Base-by-base conservation (phyloP, 495 filamentous ascomycete genomes). In the Friedmanniomyces endolithicus region DNA sequence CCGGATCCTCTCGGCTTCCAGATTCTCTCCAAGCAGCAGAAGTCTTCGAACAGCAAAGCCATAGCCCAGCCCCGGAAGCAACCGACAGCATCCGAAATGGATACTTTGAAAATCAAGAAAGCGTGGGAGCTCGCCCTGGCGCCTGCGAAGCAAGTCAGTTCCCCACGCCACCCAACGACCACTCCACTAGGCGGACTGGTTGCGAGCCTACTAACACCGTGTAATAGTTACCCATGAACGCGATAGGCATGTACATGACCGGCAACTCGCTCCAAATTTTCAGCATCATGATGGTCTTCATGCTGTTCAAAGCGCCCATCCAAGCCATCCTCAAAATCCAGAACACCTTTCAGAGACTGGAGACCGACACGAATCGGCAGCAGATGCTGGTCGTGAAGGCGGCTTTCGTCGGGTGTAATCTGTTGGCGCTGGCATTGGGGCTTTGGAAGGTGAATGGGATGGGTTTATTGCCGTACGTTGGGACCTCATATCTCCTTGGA, bases 181-280 rank as follows among this genome's bases (percentile, higher is more conserved):
- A 14, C 37, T 14, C 2, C 12, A 4, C 17, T 41, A n/a, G 6
- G 16, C 37, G 3, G n/a, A 4, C 12, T 14, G 37, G 6, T 6
- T 41, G 37, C 37, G 16, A 31, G 9, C 27, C 27, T 31, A 31
- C 27, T 31, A 31, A 31, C 9, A 31, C 27, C 27, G 9, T 4
- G 27, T 9, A 3, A 9, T 31, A 31, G 27, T 9, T 31, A 9
- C 27, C 92, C 49, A 97, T 98, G 92, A 96, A 94, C 55, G 88
- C 80, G 44, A 89, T 99, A 71, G 66, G 95, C 84, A 97, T 97
- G 90, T 99, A 99, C 78, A 97, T 99, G 94, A 95, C 92, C 55
- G 92, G 92, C 64, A 97, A 96, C 72, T 87, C 86, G 53, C 82
- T 99, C 24, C 92, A 99, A 71, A 96, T 99, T 58, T 99, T 99